These are phyloP conservation scores for Saturnispora halmiae DNA, from an alignment of 805 yeast genomes.

Conservation along the genomic window DNA sequence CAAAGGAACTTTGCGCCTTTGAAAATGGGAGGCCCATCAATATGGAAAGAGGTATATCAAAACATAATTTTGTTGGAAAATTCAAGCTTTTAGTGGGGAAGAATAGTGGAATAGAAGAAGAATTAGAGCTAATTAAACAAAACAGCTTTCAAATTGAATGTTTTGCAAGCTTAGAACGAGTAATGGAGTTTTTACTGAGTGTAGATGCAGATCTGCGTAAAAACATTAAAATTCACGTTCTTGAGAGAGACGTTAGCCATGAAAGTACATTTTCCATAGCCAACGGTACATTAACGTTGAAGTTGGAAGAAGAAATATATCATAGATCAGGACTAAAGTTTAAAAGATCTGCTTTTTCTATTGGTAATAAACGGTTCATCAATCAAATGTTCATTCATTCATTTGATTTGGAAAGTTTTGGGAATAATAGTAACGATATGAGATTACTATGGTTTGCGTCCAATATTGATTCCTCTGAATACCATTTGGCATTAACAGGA, in stretches of 20 bases:
- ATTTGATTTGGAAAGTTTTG: slow-evolving; percentile 17
- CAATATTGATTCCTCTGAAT: slow-evolving; percentile 11
- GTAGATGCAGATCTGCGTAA: neutral
- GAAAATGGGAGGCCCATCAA: neutral
- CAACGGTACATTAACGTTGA: slow-evolving; percentile 23
- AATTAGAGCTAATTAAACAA: neutral
- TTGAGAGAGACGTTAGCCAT: slow-evolving; percentile 22
- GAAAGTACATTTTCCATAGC: slow-evolving; percentile 26
- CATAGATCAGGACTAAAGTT: slow-evolving; percentile 29
- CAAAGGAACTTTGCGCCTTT: neutral
- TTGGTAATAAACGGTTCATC: slow-evolving; percentile 18
- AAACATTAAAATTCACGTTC: slow-evolving; percentile 14
- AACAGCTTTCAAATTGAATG: neutral
- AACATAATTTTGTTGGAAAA: slow-evolving; percentile 24
- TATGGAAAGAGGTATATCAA: slow-evolving; percentile 5
- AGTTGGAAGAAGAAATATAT: slow-evolving; percentile 26
- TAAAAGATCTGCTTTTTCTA: slow-evolving; percentile 19
- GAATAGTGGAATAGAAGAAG: neutral
- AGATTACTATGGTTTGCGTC: slow-evolving; percentile 28
- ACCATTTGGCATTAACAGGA: slow-evolving; percentile 4
- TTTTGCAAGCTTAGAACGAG: neutral
- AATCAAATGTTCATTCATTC: slow-evolving; percentile 19
- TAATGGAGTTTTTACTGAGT: slow-evolving; percentile 1
- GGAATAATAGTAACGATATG: slow-evolving; percentile 16
- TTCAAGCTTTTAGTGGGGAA: slow-evolving; percentile 15